A percentile compares a stretch with the other conserved stretches of the same genome.
Evolutionary conservation across 805 yeast genomes (phyloP).

Genomic region (Candida quercuum): DNA sequence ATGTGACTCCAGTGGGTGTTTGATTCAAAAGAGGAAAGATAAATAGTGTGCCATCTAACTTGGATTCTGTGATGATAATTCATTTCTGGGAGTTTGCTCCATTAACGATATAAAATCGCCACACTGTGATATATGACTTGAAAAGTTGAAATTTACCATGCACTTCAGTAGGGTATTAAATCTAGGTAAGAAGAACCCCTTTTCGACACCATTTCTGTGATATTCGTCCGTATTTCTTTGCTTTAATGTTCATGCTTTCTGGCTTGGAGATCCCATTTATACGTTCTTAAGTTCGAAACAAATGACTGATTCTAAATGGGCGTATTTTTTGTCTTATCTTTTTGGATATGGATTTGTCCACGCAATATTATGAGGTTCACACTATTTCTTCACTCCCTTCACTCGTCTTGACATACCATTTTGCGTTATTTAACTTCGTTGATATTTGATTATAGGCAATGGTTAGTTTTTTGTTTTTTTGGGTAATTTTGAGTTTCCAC

Average conservation of each 20-base stretch:
- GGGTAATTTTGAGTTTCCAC: conserved; percentile 3
- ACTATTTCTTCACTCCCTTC: background rate
- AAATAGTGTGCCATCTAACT: no score
- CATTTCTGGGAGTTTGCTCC: no score
- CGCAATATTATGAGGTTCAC: background rate
- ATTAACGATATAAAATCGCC: no score
- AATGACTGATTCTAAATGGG: background rate
- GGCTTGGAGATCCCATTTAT: background rate
- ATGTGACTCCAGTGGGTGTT: no score
- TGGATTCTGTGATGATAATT: no score
- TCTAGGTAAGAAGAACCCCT: no score
- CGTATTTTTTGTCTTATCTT: background rate
- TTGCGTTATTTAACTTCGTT: conserved; percentile 27
- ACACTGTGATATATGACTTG: no score
- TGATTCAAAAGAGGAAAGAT: no score
- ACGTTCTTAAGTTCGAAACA: background rate
- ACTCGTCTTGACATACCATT: conserved; percentile 37
- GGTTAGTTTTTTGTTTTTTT: conserved; percentile 12
- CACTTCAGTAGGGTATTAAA: no score
- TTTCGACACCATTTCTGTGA: no score
- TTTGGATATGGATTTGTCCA: background rate
- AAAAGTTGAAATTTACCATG: no score
- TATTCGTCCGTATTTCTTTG: no score
- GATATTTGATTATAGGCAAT: background rate
- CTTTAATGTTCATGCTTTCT: background rate